Percentiles rank a stretch among this genome's conserved stretches.
phyloP scores from a whole-genome alignment of 192 early-diverging fungal genomes.

The Tieghemiomyces parasiticus region DNA sequence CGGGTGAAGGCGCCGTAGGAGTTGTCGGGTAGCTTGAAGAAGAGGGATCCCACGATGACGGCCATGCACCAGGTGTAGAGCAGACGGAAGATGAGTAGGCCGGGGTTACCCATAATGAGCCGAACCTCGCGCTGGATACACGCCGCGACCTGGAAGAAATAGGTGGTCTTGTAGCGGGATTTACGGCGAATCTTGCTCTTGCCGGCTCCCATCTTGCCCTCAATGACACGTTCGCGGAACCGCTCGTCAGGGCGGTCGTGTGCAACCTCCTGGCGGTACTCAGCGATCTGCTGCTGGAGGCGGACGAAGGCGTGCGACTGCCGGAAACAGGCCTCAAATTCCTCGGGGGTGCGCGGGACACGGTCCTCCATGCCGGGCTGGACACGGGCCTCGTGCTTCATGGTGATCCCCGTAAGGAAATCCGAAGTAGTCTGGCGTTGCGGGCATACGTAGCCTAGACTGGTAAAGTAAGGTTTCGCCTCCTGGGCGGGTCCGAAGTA shows the following conservation, averaged over 20 bases:
- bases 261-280: constrained; percentile 27
- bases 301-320: constrained; percentile 23
- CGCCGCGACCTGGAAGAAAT: constrained; percentile 42
- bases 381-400: constrained; percentile 38
- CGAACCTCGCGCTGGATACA: constrained; percentile 48
- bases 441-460: constrained; percentile 43
- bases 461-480: constrained; percentile 45
- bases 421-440: constrained; percentile 52
- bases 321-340: constrained; percentile 43
- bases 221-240: constrained; percentile 34
- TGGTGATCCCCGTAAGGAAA: constrained; percentile 55
- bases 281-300: constrained; percentile 24
- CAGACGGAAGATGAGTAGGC: constrained; percentile 34
- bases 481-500: constrained; percentile 47
- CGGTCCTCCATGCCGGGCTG: constrained; percentile 34
- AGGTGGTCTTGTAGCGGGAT: constrained; percentile 49
- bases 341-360: constrained; percentile 38
- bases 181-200: constrained; percentile 28
- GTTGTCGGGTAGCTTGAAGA: constrained; percentile 38
- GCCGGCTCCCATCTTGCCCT: constrained; percentile 34
- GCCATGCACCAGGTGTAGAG: constrained; percentile 45
- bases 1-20: constrained; percentile 52
- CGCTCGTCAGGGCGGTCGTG: constrained; percentile 20
- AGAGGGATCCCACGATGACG: constrained; percentile 55
- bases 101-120: constrained; percentile 37